Evolutionary conservation across 345 rosid genomes (phyloP), one percentile per base, ranked within the genome.

Genomic region (Linum lewisii): DNA sequence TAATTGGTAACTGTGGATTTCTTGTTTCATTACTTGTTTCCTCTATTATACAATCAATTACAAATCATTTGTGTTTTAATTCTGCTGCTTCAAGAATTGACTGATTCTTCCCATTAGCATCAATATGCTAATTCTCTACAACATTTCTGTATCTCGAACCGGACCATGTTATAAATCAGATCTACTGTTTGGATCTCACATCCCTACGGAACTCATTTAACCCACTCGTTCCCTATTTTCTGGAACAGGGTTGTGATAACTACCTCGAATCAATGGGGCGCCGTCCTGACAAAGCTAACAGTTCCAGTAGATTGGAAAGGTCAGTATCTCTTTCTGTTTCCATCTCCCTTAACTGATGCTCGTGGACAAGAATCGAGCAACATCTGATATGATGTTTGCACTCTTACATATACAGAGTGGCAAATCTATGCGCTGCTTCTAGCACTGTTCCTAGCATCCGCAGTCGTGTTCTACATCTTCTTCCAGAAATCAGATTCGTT

Each of bases 231-330:
- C 18, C 47, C 13, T 42, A 42, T 4, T 34, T 34, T 7, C 16
- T 42, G 47, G 47, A 11, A 42, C 72, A 86, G 97, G 87, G 88
- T 88, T 67, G 77, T 88, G 59, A 82, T 92, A 50, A 83, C 94
- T 42, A 78, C 87, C 66, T 84, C 98, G 0, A 72, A 61, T 20
- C 80, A 88, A 64, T 86, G 98, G 98, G 97, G 97, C 26, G 85
- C 85, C 16, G 66, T 78, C 72, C 87, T 86, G 65, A 88, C 95
- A 6, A 88, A 82, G 80, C 75, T 88, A 70, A 84, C 55, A 67
- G 97, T 86, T 62, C 95, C 97, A 34, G 88, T 87, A 51, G 97
- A 92, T 70, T 92, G 95, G 97, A 88, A 88, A 84, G 95, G 97
- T 86, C 42, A 54, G 37, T 32, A 69, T 59, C 68, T 54, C 70